Percentiles rank a stretch among this genome's conserved stretches.
Evolutionary conservation across 352 stramenopile genomes (phyloP).

Genomic region (Phytopythium delawarense): DNA sequence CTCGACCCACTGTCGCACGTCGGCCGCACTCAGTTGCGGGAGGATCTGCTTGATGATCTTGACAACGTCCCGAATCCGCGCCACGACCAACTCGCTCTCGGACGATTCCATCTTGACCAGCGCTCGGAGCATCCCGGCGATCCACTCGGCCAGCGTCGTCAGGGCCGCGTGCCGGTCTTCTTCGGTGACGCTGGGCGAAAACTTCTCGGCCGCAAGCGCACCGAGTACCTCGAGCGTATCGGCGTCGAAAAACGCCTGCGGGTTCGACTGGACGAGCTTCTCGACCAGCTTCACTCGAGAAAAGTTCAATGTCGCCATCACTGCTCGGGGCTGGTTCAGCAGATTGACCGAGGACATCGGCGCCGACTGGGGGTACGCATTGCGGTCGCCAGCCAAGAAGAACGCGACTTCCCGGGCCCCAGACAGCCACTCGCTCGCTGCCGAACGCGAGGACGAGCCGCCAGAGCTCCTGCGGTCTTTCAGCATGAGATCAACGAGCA

Average conservation of each 20-base stretch:
- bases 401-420: conserved; percentile 62
- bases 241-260: conserved; percentile 23
- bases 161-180: conserved; percentile 62
- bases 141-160: conserved; percentile 50
- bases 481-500: conserved; percentile 37
- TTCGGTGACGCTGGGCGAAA: conserved; percentile 32
- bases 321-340: conserved; percentile 39
- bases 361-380: conserved; percentile 40
- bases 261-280: conserved; percentile 40
- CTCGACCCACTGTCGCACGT: conserved; percentile 4
- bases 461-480: conserved; percentile 54
- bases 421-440: conserved; percentile 68
- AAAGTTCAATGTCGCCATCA: conserved; percentile 31
- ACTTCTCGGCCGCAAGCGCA: conserved; percentile 29
- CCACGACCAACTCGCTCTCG: conserved; percentile 12
- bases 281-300: conserved; percentile 41
- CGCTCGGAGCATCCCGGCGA: conserved; percentile 36
- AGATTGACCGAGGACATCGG: conserved; percentile 58
- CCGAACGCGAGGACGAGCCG: conserved; percentile 43
- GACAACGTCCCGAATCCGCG: conserved; percentile 18
- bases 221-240: conserved; percentile 18
- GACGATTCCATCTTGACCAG: conserved; percentile 25
- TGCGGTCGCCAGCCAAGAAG: conserved; percentile 36
- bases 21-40: conserved; percentile 16
- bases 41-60: conserved; percentile 40